Conservation (phyloP, 2,329 filamentous ascomycete genomes). For the Neofusicoccum sp. region DNA sequence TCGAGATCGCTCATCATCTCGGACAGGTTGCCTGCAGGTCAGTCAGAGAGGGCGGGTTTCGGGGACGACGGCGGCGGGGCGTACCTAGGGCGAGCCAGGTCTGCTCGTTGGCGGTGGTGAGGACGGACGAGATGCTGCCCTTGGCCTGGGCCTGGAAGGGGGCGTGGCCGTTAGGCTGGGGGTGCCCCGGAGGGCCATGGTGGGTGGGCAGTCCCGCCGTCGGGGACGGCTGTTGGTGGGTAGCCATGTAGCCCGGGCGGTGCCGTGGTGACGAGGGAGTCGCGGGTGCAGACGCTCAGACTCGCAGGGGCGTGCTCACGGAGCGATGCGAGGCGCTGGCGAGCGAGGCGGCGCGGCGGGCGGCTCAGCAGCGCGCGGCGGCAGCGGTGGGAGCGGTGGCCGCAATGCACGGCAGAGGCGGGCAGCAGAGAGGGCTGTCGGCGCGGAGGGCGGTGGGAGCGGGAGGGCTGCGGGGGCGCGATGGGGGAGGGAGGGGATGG, state of each 20-base stretch:
- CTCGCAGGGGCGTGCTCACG: constrained; percentile 16
- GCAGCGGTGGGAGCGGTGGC: neutral
- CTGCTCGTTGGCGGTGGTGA: constrained; percentile 76
- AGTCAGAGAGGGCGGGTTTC: constrained; percentile 25
- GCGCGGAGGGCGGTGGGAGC: neutral
- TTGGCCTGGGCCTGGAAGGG: constrained; percentile 57
- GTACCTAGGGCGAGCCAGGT: constrained; percentile 93
- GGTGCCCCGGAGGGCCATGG: constrained; percentile 64
- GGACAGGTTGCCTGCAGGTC: constrained; percentile 68
- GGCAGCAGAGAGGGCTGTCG: neutral
- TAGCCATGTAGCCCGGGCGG: constrained; percentile 53
- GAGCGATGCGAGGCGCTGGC: neutral
- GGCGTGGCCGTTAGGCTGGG: constrained; percentile 52
- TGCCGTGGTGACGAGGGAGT: neutral
- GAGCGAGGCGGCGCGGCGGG: neutral
- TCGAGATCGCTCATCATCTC: constrained; percentile 87
- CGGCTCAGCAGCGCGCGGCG: constrained; percentile 2
- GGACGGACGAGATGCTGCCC: constrained; percentile 63
- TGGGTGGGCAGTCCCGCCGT: constrained; percentile 69
- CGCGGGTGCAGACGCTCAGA: constrained; percentile 7
- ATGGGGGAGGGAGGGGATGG: neutral
- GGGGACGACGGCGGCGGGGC: constrained; percentile 29
- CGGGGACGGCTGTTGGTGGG: constrained; percentile 75
- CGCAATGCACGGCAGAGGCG: neutral
- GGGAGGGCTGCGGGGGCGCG: neutral